Evolutionary conservation across 176 grass and related monocot genomes (phyloP).

Genomic region (Eragrostis curvula): DNA sequence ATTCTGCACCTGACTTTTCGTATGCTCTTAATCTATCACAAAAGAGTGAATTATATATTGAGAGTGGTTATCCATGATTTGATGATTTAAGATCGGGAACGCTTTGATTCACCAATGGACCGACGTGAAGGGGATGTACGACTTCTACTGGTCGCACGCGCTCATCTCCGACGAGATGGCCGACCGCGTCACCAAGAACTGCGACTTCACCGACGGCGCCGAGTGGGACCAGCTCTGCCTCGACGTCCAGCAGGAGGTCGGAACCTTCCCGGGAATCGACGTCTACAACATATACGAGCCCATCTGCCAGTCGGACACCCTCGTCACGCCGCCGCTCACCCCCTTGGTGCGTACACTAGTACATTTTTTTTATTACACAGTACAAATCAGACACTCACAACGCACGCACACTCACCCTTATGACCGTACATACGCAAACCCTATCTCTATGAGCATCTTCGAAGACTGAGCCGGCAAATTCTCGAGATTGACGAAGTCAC

Average conservation of each 20-base stretch:
- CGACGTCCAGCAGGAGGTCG: background rate
- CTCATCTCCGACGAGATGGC: conserved; percentile 75
- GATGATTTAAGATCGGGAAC: conserved; percentile 69
- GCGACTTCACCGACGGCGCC: conserved; percentile 56
- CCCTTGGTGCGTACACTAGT: conserved; percentile 51
- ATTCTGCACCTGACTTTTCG: no score
- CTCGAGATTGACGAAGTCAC: no score
- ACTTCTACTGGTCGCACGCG: conserved; percentile 93
- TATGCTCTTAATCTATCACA: no score
- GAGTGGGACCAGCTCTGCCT: conserved; percentile 27
- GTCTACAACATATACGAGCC: conserved; percentile 97
- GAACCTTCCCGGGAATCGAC: conserved; percentile 37
- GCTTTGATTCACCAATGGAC: conserved; percentile 78
- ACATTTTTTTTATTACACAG: no score
- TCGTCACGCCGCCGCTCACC: conserved; percentile 49
- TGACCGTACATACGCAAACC: no score
- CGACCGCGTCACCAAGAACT: conserved; percentile 52
- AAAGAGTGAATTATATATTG: no score
- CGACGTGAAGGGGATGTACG: conserved; percentile 64
- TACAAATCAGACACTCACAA: no score
- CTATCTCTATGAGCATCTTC: no score
- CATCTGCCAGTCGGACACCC: conserved; percentile 40
- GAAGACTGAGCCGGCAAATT: no score
- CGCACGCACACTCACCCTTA: no score
- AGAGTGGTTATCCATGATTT: no score